Evolutionary conservation across 1,284 basidiomycete species (phyloP).

Genomic region (Phellinidium pouzarii): DNA sequence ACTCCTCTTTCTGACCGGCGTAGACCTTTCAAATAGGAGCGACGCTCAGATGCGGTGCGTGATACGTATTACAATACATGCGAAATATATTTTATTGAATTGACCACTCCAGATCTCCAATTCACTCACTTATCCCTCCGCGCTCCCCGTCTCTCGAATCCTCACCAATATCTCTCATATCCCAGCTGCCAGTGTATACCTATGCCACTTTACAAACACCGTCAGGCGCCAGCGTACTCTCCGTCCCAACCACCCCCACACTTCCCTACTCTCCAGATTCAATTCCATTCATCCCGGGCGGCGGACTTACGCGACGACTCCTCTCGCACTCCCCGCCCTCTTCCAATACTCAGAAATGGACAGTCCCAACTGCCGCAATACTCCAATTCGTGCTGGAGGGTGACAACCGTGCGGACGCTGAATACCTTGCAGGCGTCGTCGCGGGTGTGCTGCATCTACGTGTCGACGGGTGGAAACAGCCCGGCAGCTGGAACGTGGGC

Average conservation of each 20-base stretch:
- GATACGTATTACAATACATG: constrained; percentile 1
- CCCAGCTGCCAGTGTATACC: constrained; percentile 39
- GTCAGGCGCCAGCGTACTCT: neutral
- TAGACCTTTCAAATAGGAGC: constrained; percentile 67
- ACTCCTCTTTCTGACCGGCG: constrained; percentile 60
- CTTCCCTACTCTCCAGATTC: constrained; percentile 25
- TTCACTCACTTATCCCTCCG: constrained; percentile 44
- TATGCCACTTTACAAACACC: constrained; percentile 23
- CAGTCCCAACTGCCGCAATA: constrained; percentile 46
- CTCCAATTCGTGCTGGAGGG: constrained; percentile 71
- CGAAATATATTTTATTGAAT: constrained; percentile 9
- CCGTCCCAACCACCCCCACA: constrained; percentile 25
- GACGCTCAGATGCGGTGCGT: constrained; percentile 73
- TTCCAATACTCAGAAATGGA: constrained; percentile 26
- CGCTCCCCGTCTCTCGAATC: constrained; percentile 32
- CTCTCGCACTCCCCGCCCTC: constrained; percentile 38
- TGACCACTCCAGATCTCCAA: constrained; percentile 42
- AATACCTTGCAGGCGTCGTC: constrained; percentile 49
- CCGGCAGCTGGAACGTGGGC: constrained; percentile 58
- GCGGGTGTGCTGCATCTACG: constrained; percentile 39
- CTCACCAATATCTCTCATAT: constrained; percentile 36
- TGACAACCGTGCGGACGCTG: constrained; percentile 70
- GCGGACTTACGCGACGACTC: constrained; percentile 63
- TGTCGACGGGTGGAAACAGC: constrained; percentile 47
- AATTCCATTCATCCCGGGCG: constrained; percentile 66